A percentile compares a stretch with the other conserved stretches of the same genome.
phyloP scores from a whole-genome alignment of 805 yeast species.

The Deakozyma indianensis region DNA sequence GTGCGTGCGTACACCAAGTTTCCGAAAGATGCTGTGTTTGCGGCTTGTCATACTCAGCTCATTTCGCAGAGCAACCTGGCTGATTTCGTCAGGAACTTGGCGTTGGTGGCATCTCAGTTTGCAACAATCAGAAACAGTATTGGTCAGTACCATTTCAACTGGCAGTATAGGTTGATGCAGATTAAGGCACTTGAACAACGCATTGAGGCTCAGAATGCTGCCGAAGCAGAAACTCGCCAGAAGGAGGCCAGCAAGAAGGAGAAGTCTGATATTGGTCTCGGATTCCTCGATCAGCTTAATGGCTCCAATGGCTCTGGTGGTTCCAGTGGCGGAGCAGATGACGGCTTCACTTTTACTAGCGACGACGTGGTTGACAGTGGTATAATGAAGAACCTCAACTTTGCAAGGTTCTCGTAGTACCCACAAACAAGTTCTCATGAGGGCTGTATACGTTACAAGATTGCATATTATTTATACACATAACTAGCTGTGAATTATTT shows the following conservation, averaged over 20 bases:
- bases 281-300: not conserved
- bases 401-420: conserved; percentile 9
- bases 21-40: conserved; percentile 64
- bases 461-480: not conserved
- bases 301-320: not conserved
- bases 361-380: conserved; percentile 1
- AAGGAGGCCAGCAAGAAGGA: not conserved
- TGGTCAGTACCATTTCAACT: conserved; percentile 42
- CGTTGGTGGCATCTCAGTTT: conserved; percentile 52
- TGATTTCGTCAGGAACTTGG: conserved; percentile 48
- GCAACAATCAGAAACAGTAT: conserved; percentile 62
- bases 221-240: not conserved
- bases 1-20: conserved; percentile 51
- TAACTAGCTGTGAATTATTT: not conserved
- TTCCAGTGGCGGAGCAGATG: not conserved
- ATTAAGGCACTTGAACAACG: conserved; percentile 27
- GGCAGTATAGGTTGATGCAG: conserved; percentile 56
- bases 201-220: conserved; percentile 6
- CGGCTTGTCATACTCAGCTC: conserved; percentile 63
- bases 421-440: too few species aligned
- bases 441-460: too few species aligned
- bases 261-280: not conserved
- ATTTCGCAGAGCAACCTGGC: conserved; percentile 48
- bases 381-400: conserved; percentile 11
- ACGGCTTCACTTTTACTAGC: not conserved